Conservation (phyloP, 495 filamentous ascomycete species). For the Tuber brumale region DNA sequence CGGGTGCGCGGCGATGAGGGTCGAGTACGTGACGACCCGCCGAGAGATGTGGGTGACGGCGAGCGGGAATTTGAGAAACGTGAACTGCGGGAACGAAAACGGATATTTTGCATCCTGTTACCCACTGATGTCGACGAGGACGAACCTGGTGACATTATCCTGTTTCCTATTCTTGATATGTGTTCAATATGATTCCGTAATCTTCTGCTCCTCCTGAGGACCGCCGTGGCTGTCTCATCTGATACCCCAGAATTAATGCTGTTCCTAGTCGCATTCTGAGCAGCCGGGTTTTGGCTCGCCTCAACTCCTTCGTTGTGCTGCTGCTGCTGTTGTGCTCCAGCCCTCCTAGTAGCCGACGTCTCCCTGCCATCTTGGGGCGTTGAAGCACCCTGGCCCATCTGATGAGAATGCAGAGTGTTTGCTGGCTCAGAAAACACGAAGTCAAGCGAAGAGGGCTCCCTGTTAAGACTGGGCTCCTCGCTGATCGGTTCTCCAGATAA, state of each 20-base stretch:
- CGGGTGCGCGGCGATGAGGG: constrained; percentile 32
- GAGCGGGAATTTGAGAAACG: constrained; percentile 37
- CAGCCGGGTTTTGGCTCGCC: constrained; percentile 13
- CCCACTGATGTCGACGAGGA: constrained; percentile 37
- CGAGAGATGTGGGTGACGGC: constrained; percentile 32
- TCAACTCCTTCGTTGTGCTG: constrained; percentile 14
- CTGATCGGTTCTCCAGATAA: constrained; percentile 39
- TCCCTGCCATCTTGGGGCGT: constrained; percentile 41
- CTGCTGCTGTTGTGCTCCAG: constrained; percentile 27
- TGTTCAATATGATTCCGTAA: constrained; percentile 39
- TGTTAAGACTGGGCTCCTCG: constrained; percentile 37
- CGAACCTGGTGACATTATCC: constrained; percentile 27
- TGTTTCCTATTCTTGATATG: constrained; percentile 33
- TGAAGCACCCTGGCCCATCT: constrained; percentile 43
- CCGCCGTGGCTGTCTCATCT: constrained; percentile 28
- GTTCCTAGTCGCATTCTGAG: constrained; percentile 22
- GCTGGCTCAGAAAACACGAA: constrained; percentile 34
- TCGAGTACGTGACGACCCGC: constrained; percentile 32
- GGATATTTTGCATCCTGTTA: constrained; percentile 50
- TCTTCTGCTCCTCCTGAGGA: constrained; percentile 37
- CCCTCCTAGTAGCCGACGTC: constrained; percentile 23
- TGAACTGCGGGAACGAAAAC: constrained; percentile 44
- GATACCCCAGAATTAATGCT: constrained; percentile 20
- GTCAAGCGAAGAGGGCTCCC: constrained; percentile 36
- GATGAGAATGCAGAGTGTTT: constrained; percentile 40